phyloP scores from a whole-genome alignment of 768 basidiomycete species.

The Piloderma croceum region DNA sequence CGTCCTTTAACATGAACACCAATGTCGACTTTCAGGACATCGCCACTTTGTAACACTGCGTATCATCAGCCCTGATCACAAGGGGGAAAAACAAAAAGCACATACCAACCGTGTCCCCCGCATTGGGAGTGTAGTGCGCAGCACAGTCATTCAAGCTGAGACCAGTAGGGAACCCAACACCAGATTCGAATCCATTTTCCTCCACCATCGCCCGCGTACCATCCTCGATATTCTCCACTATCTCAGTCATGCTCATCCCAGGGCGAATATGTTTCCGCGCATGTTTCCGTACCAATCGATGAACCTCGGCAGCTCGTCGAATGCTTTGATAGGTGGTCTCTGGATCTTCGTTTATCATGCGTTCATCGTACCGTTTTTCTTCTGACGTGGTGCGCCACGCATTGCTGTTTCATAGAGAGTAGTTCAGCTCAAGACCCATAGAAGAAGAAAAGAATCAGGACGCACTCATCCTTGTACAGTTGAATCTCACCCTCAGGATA shows the following conservation, averaged over 20 bases:
- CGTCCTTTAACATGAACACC: slow-evolving; percentile 97
- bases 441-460: slow-evolving; percentile 12
- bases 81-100: slow-evolving; percentile 7
- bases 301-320: slow-evolving; percentile 91
- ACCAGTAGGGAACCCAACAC: slow-evolving; percentile 96
- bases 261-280: slow-evolving; percentile 82
- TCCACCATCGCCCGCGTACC: slow-evolving; percentile 89
- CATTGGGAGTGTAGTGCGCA: slow-evolving; percentile 94
- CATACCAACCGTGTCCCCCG: slow-evolving; percentile 79
- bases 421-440: slow-evolving; percentile 3
- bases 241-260: slow-evolving; percentile 92
- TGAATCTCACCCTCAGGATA: slow-evolving; percentile 92
- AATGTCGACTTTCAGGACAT: slow-evolving; percentile 95
- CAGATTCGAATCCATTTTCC: slow-evolving; percentile 77
- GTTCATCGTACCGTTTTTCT: slow-evolving; percentile 83
- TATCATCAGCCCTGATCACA: not conserved
- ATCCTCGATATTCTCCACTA: slow-evolving; percentile 90
- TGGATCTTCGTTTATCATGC: slow-evolving; percentile 70
- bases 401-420: slow-evolving; percentile 49
- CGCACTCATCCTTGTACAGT: slow-evolving; percentile 89
- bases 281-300: slow-evolving; percentile 82
- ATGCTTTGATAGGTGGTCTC: slow-evolving; percentile 84
- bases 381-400: slow-evolving; percentile 84
- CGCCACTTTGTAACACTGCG: slow-evolving; percentile 72
- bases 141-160: slow-evolving; percentile 91